Evolutionary conservation across 495 filamentous ascomycete genomes (phyloP).

Genomic region (Xylaria telfairii): DNA sequence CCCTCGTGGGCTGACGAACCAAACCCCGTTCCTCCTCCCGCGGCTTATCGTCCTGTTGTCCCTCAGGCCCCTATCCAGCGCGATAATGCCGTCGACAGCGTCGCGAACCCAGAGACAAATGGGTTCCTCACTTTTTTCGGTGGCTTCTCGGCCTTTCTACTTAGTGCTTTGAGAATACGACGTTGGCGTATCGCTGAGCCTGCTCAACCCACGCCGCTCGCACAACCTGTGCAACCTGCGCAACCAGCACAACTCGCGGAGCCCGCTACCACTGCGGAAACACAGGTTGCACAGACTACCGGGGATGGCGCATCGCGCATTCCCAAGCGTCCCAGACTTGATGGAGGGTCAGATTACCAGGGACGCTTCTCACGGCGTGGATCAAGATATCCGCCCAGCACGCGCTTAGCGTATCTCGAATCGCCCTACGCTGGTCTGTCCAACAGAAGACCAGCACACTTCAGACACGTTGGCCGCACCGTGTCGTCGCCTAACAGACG

Average conservation of each 20-base stretch:
- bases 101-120: background rate
- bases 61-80: background rate
- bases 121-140: background rate
- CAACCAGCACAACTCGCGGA: background rate
- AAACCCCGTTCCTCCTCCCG: background rate
- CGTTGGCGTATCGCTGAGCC: background rate
- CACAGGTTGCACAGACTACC: slow-evolving; percentile 2
- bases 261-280: background rate
- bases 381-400: background rate
- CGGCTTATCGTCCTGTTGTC: background rate
- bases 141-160: background rate
- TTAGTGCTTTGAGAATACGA: background rate
- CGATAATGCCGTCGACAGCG: background rate
- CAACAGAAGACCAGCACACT: background rate
- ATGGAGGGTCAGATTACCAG: background rate
- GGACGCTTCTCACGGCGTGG: background rate
- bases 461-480: background rate
- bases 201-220: background rate
- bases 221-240: background rate
- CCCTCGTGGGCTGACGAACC: slow-evolving; percentile 22
- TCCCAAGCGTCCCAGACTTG: slow-evolving; percentile 5
- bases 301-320: background rate
- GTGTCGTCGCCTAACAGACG: background rate
- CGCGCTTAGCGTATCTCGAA: background rate
- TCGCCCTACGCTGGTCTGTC: background rate